Evolutionary conservation across 352 stramenopile species (phyloP).

Genomic region (Pythium volutum): DNA sequence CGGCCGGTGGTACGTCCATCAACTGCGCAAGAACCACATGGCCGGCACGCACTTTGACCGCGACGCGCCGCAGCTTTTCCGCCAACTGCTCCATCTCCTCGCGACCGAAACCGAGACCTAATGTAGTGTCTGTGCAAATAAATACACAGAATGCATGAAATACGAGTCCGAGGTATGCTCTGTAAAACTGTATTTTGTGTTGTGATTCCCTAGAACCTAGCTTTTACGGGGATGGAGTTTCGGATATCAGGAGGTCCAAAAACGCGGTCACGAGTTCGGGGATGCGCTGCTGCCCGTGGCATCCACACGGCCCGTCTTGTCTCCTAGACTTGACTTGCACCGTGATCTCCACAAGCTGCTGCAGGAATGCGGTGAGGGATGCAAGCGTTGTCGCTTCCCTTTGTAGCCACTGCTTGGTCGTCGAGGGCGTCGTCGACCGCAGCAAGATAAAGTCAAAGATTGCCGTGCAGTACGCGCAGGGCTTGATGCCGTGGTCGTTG

Average conservation of each 20-base stretch:
- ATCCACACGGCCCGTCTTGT: neutral
- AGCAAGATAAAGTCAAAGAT: constrained; percentile 18
- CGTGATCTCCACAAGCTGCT: constrained; percentile 12
- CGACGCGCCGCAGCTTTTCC: constrained; percentile 53
- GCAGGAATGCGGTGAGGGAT: constrained; percentile 10
- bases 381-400: constrained; percentile 1
- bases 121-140: neutral
- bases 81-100: constrained; percentile 43
- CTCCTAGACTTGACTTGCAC: constrained; percentile 17
- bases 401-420: constrained; percentile 7
- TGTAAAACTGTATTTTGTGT: neutral
- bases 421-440: constrained; percentile 1
- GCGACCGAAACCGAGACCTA: constrained; percentile 15
- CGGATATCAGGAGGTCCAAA: neutral
- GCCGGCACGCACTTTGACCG: constrained; percentile 64
- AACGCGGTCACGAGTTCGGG: constrained; percentile 12
- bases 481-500: constrained; percentile 12
- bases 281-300: constrained; percentile 4
- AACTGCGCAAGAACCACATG: constrained; percentile 67
- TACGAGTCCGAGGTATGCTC: no score
- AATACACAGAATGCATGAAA: neutral
- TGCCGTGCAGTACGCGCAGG: constrained; percentile 15
- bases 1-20: constrained; percentile 72
- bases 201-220: neutral
- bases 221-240: neutral